Conservation (phyloP, 768 basidiomycete genomes). For the Termitomyces eurrhizus region DNA sequence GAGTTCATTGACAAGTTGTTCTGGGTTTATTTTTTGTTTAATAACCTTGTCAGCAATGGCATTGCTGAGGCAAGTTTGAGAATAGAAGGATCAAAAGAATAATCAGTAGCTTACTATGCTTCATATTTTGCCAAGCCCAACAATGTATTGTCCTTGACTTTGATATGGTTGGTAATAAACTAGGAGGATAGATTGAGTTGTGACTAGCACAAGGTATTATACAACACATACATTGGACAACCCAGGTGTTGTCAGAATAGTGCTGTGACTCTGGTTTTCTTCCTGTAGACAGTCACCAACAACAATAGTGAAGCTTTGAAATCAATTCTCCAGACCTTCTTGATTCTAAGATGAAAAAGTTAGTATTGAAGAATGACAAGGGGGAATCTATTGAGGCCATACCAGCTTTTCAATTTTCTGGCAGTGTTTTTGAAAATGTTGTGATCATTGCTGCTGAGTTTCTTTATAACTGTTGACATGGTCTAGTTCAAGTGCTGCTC, state of each 20-base stretch:
- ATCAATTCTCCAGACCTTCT: neutral
- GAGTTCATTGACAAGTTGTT: no score
- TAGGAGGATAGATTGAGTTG: no score
- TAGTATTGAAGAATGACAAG: no score
- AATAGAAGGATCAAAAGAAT: no score
- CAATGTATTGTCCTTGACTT: neutral
- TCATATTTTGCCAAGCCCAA: neutral
- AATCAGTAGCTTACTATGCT: no score
- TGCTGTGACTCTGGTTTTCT: neutral
- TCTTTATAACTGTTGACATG: neutral
- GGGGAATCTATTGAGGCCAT: no score
- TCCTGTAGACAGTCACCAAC: no score
- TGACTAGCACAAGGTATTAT: no score
- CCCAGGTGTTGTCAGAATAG: neutral
- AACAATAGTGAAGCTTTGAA: neutral
- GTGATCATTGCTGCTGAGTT: neutral
- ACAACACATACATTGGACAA: neutral
- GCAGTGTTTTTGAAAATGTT: neutral
- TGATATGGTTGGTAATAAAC: neutral
- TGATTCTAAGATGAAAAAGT: neutral
- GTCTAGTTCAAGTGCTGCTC: neutral
- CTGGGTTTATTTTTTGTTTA: no score
- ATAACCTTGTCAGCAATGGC: no score
- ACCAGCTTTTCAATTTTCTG: neutral
- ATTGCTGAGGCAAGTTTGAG: no score